These are phyloP conservation scores for Mrakia gelida DNA, from an alignment of 768 basidiomycete species.

Conservation along the genomic window DNA sequence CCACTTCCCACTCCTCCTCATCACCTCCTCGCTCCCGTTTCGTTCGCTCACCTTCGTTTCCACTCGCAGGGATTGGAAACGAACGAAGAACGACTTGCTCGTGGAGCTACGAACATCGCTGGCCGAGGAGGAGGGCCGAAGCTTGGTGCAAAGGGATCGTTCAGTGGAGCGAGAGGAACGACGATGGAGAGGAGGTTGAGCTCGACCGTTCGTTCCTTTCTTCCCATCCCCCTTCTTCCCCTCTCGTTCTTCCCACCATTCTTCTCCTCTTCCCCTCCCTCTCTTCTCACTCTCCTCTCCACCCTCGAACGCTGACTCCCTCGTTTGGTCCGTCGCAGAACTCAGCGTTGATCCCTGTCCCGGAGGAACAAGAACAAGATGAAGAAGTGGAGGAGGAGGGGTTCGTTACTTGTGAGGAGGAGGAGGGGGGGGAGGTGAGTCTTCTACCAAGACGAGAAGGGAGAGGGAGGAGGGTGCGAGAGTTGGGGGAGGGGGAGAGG, in stretches of 20 bases:
- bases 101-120: too few relatives aligned
- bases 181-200: conserved; percentile 9
- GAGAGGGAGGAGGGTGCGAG: too few relatives aligned
- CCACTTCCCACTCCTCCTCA: too few relatives aligned
- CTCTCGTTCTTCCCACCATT: not conserved
- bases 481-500: too few relatives aligned
- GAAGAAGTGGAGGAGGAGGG: not conserved
- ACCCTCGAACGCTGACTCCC: not conserved
- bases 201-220: not conserved
- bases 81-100: not conserved
- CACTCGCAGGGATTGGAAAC: not conserved
- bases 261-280: not conserved
- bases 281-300: not conserved
- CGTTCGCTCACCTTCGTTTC: not conserved
- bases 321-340: not conserved
- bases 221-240: not conserved
- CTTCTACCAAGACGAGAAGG: not conserved
- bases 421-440: not conserved
- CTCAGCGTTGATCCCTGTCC: conserved; percentile 13
- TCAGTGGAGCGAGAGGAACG: not conserved
- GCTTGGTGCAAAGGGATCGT: too few relatives aligned
- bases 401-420: not conserved
- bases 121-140: too few relatives aligned
- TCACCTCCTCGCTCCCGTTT: not conserved
- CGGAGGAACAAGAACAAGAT: not conserved